Conservation (phyloP, 169 alveolate genomes). For the Cystoisospora suis region DNA sequence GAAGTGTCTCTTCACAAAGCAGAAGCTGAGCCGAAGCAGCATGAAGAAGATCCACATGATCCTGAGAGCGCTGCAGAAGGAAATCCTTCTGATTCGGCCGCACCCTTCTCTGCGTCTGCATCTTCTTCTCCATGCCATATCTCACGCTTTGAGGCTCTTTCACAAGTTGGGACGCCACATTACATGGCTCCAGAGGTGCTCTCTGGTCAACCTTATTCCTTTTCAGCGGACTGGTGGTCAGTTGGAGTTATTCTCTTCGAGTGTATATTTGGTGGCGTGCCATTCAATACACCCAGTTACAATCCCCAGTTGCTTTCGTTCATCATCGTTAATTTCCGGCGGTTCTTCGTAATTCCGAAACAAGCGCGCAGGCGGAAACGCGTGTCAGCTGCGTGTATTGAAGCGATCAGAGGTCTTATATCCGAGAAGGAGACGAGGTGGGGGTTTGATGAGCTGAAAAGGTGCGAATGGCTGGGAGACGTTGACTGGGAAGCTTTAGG, state of each 20-base stretch:
- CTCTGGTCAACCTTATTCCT: neutral
- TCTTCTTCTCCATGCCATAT: slow-evolving; percentile 3
- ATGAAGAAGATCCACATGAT: neutral
- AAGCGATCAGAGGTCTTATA: neutral
- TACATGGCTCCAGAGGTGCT: slow-evolving; percentile 64
- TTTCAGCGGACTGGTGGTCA: slow-evolving; percentile 90
- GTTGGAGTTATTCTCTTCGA: slow-evolving; percentile 90
- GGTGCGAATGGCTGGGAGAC: slow-evolving; percentile 10
- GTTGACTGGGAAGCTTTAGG: neutral
- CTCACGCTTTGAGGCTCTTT: neutral
- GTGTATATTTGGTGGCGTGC: slow-evolving; percentile 92
- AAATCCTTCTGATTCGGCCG: neutral
- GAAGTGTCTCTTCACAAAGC: too few species aligned
- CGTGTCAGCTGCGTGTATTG: neutral
- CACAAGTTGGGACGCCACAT: slow-evolving; percentile 46
- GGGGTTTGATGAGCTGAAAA: neutral
- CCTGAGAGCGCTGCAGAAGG: neutral
- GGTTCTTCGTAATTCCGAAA: neutral
- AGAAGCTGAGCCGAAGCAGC: neutral
- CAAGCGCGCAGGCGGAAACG: neutral
- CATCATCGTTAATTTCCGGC: slow-evolving; percentile 23
- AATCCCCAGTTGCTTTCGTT: slow-evolving; percentile 2
- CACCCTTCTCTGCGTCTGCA: neutral
- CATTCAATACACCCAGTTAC: slow-evolving; percentile 68
- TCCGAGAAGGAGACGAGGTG: neutral